Conservation (phyloP, 192 early-diverging fungal genomes). For the Gaertneriomyces semiglobifer region DNA sequence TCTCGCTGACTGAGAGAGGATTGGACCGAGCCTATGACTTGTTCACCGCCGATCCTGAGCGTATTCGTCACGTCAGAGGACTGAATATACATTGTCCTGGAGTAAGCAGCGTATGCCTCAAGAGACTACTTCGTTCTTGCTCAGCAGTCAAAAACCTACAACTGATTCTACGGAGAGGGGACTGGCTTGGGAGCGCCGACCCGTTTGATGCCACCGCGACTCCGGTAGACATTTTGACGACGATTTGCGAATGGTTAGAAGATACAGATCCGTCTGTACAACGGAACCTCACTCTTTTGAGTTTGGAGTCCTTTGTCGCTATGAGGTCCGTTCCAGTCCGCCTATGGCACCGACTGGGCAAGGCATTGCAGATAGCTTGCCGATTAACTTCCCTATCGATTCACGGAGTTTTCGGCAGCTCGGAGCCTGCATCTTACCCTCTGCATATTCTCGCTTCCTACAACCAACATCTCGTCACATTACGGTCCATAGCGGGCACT, state of each 20-base stretch:
- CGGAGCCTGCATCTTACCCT: not conserved
- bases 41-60: not conserved
- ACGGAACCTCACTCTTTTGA: too few relatives aligned
- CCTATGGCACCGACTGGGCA: too few relatives aligned
- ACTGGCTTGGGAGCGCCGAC: not conserved
- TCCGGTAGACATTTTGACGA: too few relatives aligned
- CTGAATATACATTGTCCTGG: slow-evolving; percentile 7
- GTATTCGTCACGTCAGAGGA: not conserved
- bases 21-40: not conserved
- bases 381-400: too few relatives aligned
- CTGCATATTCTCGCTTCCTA: not conserved
- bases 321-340: too few relatives aligned
- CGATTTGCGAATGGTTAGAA: too few relatives aligned
- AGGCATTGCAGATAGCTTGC: too few relatives aligned
- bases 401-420: too few relatives aligned
- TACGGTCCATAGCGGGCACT: not conserved
- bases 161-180: not conserved
- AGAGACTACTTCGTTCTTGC: not conserved
- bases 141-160: not conserved
- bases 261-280: too few relatives aligned
- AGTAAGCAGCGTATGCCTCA: not conserved
- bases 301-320: too few relatives aligned
- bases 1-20: not conserved
- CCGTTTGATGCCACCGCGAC: not conserved
- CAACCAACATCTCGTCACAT: not conserved